phyloP scores from a whole-genome alignment of 345 rosid genomes.

The Syzygium grande region DNA sequence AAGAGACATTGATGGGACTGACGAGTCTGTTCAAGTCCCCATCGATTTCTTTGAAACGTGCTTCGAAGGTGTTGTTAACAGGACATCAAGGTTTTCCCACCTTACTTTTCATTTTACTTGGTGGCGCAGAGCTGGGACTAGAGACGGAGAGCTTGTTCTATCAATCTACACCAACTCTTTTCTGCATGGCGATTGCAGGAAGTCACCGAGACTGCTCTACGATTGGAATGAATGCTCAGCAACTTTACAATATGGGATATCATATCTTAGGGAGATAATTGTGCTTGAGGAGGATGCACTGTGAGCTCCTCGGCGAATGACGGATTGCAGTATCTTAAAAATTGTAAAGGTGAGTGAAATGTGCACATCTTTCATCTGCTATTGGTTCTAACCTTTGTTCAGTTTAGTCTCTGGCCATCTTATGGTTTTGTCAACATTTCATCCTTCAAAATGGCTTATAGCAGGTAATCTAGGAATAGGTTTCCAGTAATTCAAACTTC shows the following conservation, averaged over 20 bases:
- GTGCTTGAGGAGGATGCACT: neutral
- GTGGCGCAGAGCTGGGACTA: neutral
- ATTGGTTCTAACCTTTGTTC: neutral
- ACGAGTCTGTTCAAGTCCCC: neutral
- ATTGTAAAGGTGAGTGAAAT: neutral
- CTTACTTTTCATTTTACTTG: neutral
- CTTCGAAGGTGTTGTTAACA: neutral
- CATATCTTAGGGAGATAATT: neutral
- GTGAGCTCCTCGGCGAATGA: neutral
- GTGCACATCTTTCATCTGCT: neutral
- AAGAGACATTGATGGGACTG: neutral
- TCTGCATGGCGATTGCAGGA: neutral
- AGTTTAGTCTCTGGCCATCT: neutral
- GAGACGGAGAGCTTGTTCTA: neutral
- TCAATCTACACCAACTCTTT: neutral
- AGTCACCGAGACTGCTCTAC: neutral
- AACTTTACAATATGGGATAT: neutral
- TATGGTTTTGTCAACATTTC: neutral
- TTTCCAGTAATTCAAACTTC: neutral
- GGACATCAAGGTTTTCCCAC: neutral
- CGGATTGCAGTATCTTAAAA: neutral
- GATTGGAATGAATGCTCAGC: neutral
- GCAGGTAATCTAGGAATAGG: neutral
- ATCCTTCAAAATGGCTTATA: neutral
- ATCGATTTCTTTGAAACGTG: neutral